A percentile compares a stretch with the other conserved stretches of the same genome.
phyloP scores from a whole-genome alignment of 495 filamentous ascomycete genomes.

The Aspergillus heteromorphus region DNA sequence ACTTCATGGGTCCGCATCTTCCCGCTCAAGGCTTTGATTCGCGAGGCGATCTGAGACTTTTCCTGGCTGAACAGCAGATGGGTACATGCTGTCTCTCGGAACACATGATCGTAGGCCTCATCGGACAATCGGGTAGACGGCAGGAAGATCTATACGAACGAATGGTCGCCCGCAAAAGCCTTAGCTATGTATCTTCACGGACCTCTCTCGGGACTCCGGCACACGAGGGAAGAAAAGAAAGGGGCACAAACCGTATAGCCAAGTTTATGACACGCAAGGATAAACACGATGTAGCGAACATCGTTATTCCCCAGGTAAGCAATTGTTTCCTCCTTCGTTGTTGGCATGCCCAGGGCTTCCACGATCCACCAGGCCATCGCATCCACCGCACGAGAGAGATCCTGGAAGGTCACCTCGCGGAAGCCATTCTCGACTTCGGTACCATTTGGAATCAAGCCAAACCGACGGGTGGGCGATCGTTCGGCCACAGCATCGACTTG shows the following conservation, averaged over 20 bases:
- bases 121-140: slow-evolving; percentile 31
- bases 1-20: not conserved
- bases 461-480: not conserved
- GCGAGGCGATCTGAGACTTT: slow-evolving; percentile 1
- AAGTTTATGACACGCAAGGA: slow-evolving; percentile 16
- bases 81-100: slow-evolving; percentile 17
- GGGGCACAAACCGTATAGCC: slow-evolving; percentile 6
- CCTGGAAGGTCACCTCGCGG: slow-evolving; percentile 31
- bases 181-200: no score
- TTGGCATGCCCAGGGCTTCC: slow-evolving; percentile 20
- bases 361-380: slow-evolving; percentile 43
- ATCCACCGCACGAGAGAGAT: slow-evolving; percentile 47
- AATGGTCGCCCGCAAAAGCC: not conserved
- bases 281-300: slow-evolving; percentile 14
- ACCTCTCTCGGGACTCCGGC: no score
- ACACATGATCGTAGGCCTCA: slow-evolving; percentile 23
- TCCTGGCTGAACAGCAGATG: slow-evolving; percentile 16
- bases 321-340: slow-evolving; percentile 11
- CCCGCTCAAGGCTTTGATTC: not conserved
- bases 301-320: slow-evolving; percentile 24
- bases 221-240: not conserved
- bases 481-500: not conserved
- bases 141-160: slow-evolving; percentile 14
- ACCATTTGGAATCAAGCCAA: not conserved
- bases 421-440: not conserved